Percentiles rank a stretch among this genome's conserved stretches.
Conservation (phyloP, 192 early-diverging fungal species). For the Blastocladiella britannica region DNA sequence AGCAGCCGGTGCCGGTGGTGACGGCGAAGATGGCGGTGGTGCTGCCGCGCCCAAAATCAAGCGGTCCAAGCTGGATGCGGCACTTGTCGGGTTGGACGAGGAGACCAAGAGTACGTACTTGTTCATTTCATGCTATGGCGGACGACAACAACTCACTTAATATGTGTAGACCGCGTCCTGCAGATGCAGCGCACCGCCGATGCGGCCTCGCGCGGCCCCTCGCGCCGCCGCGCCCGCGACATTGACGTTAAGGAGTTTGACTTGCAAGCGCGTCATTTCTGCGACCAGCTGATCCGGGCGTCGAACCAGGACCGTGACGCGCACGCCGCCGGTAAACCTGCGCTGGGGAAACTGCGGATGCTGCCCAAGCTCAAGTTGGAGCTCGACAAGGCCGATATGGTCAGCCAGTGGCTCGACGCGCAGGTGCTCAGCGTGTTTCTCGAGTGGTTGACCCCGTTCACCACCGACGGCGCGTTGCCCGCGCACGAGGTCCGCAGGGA, state of each 20-base stretch:
- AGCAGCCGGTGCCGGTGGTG: too few relatives aligned
- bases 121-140: background rate
- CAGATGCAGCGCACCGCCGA: too few relatives aligned
- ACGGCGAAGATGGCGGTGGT: too few relatives aligned
- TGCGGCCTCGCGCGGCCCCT: too few relatives aligned
- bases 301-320: background rate
- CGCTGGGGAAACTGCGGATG: background rate
- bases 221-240: background rate
- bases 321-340: background rate
- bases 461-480: constrained; percentile 4
- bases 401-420: background rate
- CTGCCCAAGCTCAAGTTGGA: background rate
- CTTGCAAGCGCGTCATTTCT: background rate
- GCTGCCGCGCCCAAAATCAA: background rate
- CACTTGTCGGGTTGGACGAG: background rate
- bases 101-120: background rate
- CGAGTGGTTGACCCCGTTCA: constrained; percentile 2
- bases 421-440: background rate
- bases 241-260: background rate
- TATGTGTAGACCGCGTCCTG: too few relatives aligned
- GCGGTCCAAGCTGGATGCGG: background rate
- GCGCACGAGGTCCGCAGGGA: constrained; percentile 1
- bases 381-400: background rate
- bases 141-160: too few relatives aligned
- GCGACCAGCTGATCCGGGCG: background rate